Evolutionary conservation across 495 filamentous ascomycete species (phyloP).

Genomic region (Corynascus novoguineensis): DNA sequence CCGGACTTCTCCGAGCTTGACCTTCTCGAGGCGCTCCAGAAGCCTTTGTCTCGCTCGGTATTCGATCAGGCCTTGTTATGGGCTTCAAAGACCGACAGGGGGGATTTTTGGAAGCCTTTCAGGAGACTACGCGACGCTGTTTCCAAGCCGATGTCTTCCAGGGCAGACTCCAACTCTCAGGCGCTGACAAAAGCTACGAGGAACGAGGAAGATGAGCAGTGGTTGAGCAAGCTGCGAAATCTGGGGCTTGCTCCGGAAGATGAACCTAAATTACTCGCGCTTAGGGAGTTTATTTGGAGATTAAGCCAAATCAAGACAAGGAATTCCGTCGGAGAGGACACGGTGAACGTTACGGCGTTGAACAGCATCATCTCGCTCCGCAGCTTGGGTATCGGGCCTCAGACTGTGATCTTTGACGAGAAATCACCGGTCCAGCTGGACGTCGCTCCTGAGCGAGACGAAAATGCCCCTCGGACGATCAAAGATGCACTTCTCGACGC

Average conservation of each 20-base stretch:
- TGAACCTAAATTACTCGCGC: slow-evolving; percentile 79
- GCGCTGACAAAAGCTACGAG: slow-evolving; percentile 48
- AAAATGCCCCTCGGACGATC: slow-evolving; percentile 64
- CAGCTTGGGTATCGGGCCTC: slow-evolving; percentile 65
- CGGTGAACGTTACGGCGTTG: slow-evolving; percentile 29
- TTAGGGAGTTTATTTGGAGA: slow-evolving; percentile 91
- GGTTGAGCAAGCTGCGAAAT: slow-evolving; percentile 77
- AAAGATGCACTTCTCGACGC: slow-evolving; percentile 88
- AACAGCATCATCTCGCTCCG: slow-evolving; percentile 67
- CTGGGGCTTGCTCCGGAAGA: slow-evolving; percentile 79
- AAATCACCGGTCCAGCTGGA: slow-evolving; percentile 32
- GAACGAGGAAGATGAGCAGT: slow-evolving; percentile 96
- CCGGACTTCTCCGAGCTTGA: slow-evolving; percentile 60
- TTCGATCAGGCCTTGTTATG: slow-evolving; percentile 83
- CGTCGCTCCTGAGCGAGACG: slow-evolving; percentile 23
- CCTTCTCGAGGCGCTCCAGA: slow-evolving; percentile 78
- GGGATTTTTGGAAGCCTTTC: slow-evolving; percentile 78
- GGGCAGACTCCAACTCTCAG: slow-evolving; percentile 30
- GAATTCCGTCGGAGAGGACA: slow-evolving; percentile 38
- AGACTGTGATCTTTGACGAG: slow-evolving; percentile 90
- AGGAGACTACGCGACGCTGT: slow-evolving; percentile 61
- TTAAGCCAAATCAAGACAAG: slow-evolving; percentile 63
- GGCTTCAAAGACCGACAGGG: slow-evolving; percentile 73
- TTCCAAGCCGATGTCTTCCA: slow-evolving; percentile 46
- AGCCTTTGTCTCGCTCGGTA: slow-evolving; percentile 68